Base-by-base conservation (phyloP, 345 rosid species). In the Gossypioides kirkii region DNA sequence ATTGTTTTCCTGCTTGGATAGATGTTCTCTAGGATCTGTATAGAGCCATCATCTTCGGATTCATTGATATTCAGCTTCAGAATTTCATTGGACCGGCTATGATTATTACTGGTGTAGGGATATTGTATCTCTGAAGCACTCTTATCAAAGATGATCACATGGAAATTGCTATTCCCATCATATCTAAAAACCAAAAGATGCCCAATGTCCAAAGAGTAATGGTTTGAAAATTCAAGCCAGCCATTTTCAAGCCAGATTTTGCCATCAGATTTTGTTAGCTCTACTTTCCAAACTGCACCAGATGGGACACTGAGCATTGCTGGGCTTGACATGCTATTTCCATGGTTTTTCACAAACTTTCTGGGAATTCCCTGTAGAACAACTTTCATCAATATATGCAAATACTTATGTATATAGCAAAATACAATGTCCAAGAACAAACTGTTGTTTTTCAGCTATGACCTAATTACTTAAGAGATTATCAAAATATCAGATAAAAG, bases 81-180 rank as follows among this genome's bases (percentile, higher is more conserved):
- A 16, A 49, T n/a, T 68, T 49, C 72, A 8, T 17, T 2, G 59
- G 32, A 28, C 28, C 3, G 16, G 43, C 32, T 7, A 49, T 68
- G 18, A 52, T 68, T 23, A 49, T 49, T 68, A 9, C 72, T 17
- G 25, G 16, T 49, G 59, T 16, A 43, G 38, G 77, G 80, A 60
- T 80, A 77, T 6, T 77, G 60, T 22, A 74, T 77, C 67, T 77
- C 84, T 20, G 72, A 13, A 52, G 80, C 59, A 47, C 46, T 74
- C 17, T 2, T 71, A 47, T 77, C 77, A 46, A 71, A 71, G 49
- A 81, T 72, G 56, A 77, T 1, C 1, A 80, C 78, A 70, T 14
- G 55, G 70, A 80, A 80, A 61, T 56, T 26, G 63, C 58, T 10
- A 17, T 41, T 26, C 3, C 80, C 77, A 17, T 77, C 69, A 63